Evolutionary conservation across 2,329 filamentous ascomycete genomes (phyloP).

Genomic region (Beauveria australis): DNA sequence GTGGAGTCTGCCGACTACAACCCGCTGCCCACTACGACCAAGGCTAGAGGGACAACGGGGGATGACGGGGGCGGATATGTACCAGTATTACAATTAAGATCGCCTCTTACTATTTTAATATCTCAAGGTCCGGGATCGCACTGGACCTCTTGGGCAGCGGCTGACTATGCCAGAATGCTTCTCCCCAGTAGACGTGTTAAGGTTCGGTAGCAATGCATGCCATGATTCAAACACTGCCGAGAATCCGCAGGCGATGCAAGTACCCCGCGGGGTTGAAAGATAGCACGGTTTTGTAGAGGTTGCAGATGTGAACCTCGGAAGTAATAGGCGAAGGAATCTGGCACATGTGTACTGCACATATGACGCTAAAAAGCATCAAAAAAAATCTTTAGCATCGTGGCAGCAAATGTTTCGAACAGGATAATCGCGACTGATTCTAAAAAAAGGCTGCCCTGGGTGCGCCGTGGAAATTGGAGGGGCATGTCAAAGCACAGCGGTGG

Average conservation of each 20-base stretch:
- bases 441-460: background rate
- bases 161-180: background rate
- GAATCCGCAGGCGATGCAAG: background rate
- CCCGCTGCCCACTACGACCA: background rate
- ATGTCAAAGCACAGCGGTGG: background rate
- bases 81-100: background rate
- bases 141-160: background rate
- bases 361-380: background rate
- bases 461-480: slow-evolving; percentile 7
- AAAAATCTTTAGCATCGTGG: background rate
- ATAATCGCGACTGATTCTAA: slow-evolving; percentile 1
- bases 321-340: background rate
- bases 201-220: background rate
- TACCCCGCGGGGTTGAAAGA: background rate
- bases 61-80: background rate
- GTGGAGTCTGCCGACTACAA: slow-evolving; percentile 4
- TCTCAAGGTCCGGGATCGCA: background rate
- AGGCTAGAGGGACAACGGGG: background rate
- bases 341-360: slow-evolving; percentile 1
- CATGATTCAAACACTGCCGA: background rate
- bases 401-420: slow-evolving; percentile 9
- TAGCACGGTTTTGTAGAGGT: background rate
- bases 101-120: background rate
- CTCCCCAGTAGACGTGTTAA: background rate
- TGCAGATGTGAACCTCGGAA: slow-evolving; percentile 5